Evolutionary conservation across 2,329 filamentous ascomycete genomes (phyloP), one percentile per base, ranked within the genome.

Genomic region (Aspergillus thermomutatus): DNA sequence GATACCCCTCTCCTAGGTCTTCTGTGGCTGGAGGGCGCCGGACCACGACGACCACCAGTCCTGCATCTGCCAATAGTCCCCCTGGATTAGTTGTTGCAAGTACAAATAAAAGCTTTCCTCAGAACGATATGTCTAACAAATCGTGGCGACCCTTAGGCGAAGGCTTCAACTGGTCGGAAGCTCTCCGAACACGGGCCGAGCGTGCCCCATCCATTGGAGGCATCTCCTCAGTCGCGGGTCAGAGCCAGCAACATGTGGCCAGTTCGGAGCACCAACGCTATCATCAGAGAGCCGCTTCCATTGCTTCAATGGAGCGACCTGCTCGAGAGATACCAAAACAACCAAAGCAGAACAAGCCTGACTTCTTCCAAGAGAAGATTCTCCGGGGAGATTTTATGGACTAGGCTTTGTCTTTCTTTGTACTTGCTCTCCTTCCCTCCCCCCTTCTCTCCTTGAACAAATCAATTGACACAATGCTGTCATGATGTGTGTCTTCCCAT

Each of bases 321-420:
- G 64, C 70, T 23, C 74, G 74, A 52, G 74, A 78, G 53, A 73
- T 79, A 34, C 72, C 75, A 19, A 75, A 75, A 56, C 75, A 80
- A 61, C 77, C 77, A 4, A 77, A 77, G 55, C 76, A 82, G 63
- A 80, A 81, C 45, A 95, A 93, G 80, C 92, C 93, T 28, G 94
- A 99, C 78, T 89, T 89, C 61, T 94, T 97, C 79, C 92, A 97
- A 76, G 94, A 99, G 82, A 87, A 95, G 64, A 97, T 99, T 68
- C 83, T 99, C 64, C 94, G 96, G 79, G 94, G 93, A 48, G 94
- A 99, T 70, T 97, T 99, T 69, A 97, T 97, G 92, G 92, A 97
- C 71, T 96, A 81, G 64, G 41, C 51, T 55, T 21, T 49, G 7
- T 43, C n/a, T 51, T 40, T 43, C 28, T 19, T 41, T 52, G 43